Evolutionary conservation across 805 yeast species (phyloP).

Genomic region (Danielia oregonensis): DNA sequence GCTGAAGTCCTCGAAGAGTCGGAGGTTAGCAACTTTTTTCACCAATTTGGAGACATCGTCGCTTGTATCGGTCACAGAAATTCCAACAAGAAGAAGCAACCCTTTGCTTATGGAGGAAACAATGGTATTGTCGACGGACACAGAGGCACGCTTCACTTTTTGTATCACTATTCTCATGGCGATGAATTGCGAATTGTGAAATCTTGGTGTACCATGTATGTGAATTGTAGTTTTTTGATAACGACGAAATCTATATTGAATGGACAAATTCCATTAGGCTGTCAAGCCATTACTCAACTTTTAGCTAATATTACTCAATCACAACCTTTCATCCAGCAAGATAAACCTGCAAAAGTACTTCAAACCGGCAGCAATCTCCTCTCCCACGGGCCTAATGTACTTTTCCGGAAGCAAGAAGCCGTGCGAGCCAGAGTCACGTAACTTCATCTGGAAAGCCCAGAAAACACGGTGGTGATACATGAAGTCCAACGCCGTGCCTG

Average conservation of each 20-base stretch:
- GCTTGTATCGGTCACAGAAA: slow-evolving; percentile 69
- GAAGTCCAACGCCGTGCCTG: slow-evolving; percentile 77
- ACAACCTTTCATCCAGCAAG: slow-evolving; percentile 21
- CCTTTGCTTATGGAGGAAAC: slow-evolving; percentile 79
- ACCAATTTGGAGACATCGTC: slow-evolving; percentile 72
- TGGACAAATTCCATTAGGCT: too few relatives aligned
- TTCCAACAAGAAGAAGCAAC: slow-evolving; percentile 77
- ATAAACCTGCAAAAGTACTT: slow-evolving; percentile 53
- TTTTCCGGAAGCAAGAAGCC: slow-evolving; percentile 76
- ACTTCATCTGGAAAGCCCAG: slow-evolving; percentile 81
- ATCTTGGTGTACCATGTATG: too few relatives aligned
- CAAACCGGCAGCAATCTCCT: slow-evolving; percentile 65
- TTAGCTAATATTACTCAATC: too few relatives aligned
- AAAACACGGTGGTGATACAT: slow-evolving; percentile 79
- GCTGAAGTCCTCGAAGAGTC: slow-evolving; percentile 66
- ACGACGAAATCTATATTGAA: too few relatives aligned
- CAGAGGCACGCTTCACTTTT: slow-evolving; percentile 84
- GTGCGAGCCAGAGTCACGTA: slow-evolving; percentile 78
- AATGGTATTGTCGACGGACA: slow-evolving; percentile 67
- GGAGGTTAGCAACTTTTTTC: slow-evolving; percentile 58
- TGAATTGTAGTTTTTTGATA: too few relatives aligned
- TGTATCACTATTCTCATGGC: slow-evolving; percentile 87
- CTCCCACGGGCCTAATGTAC: slow-evolving; percentile 71
- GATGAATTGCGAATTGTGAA: too few relatives aligned
- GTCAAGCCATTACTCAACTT: too few relatives aligned